phyloP scores from a whole-genome alignment of 306 rosid genomes.

The Styphnolobium japonicum region DNA sequence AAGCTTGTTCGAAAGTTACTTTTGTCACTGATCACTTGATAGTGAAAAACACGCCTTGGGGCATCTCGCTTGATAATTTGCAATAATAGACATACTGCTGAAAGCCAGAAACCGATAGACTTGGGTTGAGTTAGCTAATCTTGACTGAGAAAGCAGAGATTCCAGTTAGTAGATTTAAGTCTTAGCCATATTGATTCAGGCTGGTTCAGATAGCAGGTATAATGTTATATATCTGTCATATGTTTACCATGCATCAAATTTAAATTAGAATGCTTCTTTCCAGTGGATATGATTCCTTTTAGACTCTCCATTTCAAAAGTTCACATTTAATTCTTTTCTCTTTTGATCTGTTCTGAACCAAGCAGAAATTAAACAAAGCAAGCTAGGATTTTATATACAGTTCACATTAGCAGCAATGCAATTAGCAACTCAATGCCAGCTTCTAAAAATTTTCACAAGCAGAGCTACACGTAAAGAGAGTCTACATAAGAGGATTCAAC shows the following conservation, averaged over 20 bases:
- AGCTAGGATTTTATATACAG: conserved; percentile 50
- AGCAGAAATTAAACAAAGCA: conserved; percentile 23
- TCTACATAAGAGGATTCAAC: conserved; percentile 51
- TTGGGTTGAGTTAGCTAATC: background rate
- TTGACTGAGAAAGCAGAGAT: conserved; percentile 1
- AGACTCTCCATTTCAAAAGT: conserved; percentile 9
- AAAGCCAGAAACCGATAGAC: background rate
- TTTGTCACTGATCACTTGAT: background rate
- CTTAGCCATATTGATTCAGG: background rate
- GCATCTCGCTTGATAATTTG: background rate
- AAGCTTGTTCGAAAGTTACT: background rate
- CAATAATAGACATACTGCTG: background rate
- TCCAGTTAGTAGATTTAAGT: conserved; percentile 1
- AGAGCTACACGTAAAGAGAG: conserved; percentile 56
- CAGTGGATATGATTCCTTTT: background rate
- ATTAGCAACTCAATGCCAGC: conserved; percentile 44
- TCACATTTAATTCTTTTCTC: background rate
- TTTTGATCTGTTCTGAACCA: conserved; percentile 15
- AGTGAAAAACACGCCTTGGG: background rate
- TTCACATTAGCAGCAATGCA: conserved; percentile 47
- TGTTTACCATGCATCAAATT: conserved; percentile 2
- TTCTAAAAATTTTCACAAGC: conserved; percentile 47
- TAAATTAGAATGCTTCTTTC: background rate
- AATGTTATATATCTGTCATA: background rate
- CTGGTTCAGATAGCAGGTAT: background rate